Evolutionary conservation across 345 rosid genomes (phyloP).

Genomic region (Durio zibethinus): DNA sequence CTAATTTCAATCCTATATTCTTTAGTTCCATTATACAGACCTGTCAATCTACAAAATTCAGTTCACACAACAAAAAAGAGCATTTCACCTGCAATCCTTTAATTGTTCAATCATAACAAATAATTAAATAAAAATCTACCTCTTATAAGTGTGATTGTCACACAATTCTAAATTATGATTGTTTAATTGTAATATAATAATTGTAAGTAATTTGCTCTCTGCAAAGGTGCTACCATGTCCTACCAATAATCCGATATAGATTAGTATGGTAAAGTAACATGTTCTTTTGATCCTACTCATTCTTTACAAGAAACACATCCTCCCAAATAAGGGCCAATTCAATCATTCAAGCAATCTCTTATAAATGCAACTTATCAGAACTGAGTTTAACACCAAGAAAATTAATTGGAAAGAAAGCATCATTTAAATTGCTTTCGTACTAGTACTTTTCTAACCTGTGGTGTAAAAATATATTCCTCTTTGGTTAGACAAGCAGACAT

Average conservation of each 20-base stretch:
- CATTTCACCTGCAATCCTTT: too few relatives aligned
- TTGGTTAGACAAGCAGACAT: not conserved
- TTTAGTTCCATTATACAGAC: not conserved
- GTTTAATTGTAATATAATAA: too few relatives aligned
- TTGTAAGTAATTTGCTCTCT: too few relatives aligned
- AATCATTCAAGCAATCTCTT: not conserved
- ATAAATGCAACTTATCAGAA: not conserved
- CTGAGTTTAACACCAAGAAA: not conserved
- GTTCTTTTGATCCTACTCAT: not conserved
- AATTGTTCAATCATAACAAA: too few relatives aligned
- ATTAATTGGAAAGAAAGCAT: not conserved
- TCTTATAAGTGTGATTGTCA: too few relatives aligned
- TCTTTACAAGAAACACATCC: not conserved
- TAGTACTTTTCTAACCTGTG: not conserved
- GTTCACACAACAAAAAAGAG: too few relatives aligned
- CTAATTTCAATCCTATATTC: not conserved
- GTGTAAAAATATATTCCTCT: not conserved
- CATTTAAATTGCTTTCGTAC: not conserved
- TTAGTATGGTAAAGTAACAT: not conserved
- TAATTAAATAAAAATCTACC: not conserved
- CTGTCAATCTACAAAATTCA: not conserved
- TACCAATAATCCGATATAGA: too few relatives aligned
- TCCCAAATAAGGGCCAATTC: not conserved
- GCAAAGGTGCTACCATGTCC: not conserved
- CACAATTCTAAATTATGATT: too few relatives aligned